phyloP scores from a whole-genome alignment of 495 filamentous ascomycete genomes.

The Letharia lupina region DNA sequence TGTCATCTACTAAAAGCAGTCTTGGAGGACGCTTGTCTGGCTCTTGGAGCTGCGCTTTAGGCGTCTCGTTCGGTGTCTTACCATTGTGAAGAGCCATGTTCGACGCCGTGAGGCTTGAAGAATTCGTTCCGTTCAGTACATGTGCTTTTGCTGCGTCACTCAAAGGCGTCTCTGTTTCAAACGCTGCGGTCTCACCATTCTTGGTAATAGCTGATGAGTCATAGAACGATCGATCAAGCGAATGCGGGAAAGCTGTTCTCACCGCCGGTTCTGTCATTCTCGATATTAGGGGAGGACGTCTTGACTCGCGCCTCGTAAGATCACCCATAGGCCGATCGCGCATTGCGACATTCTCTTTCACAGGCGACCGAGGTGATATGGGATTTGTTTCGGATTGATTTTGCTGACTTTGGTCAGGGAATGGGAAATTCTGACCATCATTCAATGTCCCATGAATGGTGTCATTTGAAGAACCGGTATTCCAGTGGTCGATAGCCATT shows the following conservation, averaged over 20 bases:
- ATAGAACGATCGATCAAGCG: not conserved
- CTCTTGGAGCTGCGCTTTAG: not conserved
- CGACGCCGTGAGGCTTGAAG: conserved; percentile 8
- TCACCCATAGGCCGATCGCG: conserved; percentile 10
- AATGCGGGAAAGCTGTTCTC: conserved; percentile 2
- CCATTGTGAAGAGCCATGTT: conserved; percentile 10
- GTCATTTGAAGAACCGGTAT: conserved; percentile 3
- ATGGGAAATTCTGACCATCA: conserved; percentile 10
- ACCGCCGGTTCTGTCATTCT: conserved; percentile 21
- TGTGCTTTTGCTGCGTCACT: conserved; percentile 6
- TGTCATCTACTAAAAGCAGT: conserved; percentile 66
- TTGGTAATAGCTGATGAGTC: conserved; percentile 7
- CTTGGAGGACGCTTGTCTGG: conserved; percentile 25
- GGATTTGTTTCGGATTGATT: not conserved
- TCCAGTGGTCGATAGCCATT: conserved; percentile 20
- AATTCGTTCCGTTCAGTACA: not conserved
- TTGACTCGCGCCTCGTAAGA: conserved; percentile 4
- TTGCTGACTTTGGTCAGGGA: conserved; percentile 2
- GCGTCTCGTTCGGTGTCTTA: not conserved
- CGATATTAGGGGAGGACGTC: conserved; percentile 16
- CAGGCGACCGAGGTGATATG: not conserved
- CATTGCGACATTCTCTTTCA: not conserved
- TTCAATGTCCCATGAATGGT: not conserved
- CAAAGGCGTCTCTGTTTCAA: not conserved
- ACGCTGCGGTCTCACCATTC: conserved; percentile 13